Conservation (phyloP, 345 rosid genomes). For the Angophora floribunda region DNA sequence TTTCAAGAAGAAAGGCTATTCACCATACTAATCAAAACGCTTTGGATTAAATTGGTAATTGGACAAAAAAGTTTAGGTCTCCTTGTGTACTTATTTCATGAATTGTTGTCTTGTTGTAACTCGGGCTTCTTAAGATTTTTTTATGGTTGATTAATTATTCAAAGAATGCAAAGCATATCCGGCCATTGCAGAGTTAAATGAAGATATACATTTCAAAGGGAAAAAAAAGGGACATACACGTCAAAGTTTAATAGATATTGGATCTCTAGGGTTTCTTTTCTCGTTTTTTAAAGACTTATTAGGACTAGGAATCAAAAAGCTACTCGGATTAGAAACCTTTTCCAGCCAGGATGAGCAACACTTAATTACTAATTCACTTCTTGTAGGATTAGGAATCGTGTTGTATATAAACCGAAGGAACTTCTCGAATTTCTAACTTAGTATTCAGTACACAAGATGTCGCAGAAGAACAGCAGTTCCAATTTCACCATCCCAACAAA, state of each 20-base stretch:
- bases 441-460: not conserved
- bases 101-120: not conserved
- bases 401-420: not conserved
- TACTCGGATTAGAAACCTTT: not conserved
- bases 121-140: not conserved
- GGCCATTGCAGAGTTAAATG: not conserved
- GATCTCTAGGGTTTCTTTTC: fast-evolving
- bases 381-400: not conserved
- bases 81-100: not conserved
- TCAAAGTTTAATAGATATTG: not conserved
- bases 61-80: not conserved
- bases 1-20: not conserved
- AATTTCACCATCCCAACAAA: not conserved
- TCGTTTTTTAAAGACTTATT: not conserved
- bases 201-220: not conserved
- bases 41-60: not conserved
- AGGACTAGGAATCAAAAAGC: not conserved
- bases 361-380: not conserved
- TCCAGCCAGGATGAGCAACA: not conserved
- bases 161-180: not conserved
- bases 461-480: not conserved
- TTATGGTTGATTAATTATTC: not conserved
- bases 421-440: not conserved
- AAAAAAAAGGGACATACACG: not conserved
- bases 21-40: not conserved